Conservation (phyloP, 306 rosid genomes). For the Amphicarpaea edgeworthii region DNA sequence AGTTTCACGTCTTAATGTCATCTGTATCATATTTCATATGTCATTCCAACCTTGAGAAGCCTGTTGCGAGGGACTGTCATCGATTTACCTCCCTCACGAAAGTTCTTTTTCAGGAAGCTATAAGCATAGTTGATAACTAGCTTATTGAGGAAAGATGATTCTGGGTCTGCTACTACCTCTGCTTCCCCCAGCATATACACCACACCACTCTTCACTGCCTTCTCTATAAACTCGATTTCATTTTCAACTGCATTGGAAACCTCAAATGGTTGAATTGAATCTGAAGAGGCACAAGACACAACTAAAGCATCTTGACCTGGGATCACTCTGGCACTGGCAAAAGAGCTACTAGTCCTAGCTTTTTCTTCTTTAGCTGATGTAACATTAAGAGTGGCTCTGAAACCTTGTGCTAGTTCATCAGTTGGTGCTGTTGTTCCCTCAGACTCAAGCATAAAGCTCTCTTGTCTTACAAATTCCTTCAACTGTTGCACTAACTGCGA, state of each 20-base stretch:
- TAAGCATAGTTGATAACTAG: not conserved
- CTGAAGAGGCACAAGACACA: not conserved
- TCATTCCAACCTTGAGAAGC: constrained; percentile 4
- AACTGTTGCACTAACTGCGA: not conserved
- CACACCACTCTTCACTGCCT: not conserved
- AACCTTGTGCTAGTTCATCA: not conserved
- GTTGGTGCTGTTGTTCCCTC: not conserved
- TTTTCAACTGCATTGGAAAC: not conserved
- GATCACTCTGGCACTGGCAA: too few species aligned
- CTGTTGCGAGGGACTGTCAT: not conserved
- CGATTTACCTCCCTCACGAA: not conserved
- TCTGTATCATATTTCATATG: not conserved
- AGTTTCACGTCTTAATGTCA: not conserved
- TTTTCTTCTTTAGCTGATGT: too few species aligned
- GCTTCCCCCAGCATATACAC: not conserved
- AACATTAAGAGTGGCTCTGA: too few species aligned
- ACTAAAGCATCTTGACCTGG: too few species aligned
- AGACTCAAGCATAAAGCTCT: not conserved
- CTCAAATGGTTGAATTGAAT: not conserved
- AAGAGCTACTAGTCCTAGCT: too few species aligned
- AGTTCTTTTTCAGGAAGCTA: not conserved
- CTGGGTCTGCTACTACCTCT: not conserved
- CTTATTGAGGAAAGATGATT: not conserved
- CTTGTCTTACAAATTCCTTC: not conserved
- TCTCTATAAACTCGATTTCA: not conserved